phyloP scores from a whole-genome alignment of 2,329 filamentous ascomycete genomes.

The Teratosphaeria viscida region DNA sequence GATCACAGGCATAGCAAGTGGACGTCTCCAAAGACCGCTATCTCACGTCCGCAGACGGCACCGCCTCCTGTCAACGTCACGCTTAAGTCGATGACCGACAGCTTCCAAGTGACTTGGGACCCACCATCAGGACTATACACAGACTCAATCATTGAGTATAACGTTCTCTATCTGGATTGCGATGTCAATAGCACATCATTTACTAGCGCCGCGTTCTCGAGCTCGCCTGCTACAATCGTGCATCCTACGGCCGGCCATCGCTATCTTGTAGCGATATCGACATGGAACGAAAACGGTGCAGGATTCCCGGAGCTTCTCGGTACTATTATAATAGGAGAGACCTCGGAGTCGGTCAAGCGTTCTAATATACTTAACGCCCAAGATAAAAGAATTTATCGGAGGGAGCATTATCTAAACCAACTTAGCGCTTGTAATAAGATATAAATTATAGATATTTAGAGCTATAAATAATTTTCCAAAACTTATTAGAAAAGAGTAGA shows the following conservation, averaged over 20 bases:
- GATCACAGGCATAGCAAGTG: neutral
- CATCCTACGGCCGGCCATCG: neutral
- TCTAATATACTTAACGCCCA: neutral
- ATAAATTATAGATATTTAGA: neutral
- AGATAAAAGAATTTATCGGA: neutral
- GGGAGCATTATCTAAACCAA: neutral
- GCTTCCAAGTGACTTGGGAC: neutral
- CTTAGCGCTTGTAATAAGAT: neutral
- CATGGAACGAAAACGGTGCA: neutral
- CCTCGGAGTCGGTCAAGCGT: neutral
- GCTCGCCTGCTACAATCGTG: neutral
- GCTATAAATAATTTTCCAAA: too few species aligned
- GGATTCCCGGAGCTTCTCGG: neutral
- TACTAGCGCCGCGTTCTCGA: neutral
- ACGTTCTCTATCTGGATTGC: neutral
- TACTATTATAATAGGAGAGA: neutral
- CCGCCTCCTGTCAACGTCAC: neutral
- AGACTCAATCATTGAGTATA: neutral
- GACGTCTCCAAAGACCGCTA: neutral
- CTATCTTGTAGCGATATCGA: neutral
- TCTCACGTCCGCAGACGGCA: neutral
- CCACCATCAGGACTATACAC: neutral
- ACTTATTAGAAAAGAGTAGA: too few species aligned
- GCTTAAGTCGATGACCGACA: neutral
- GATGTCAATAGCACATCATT: neutral